Percentiles rank a stretch among this genome's conserved stretches.
Conservation (phyloP, 768 basidiomycete genomes). For the Trametes maxima region DNA sequence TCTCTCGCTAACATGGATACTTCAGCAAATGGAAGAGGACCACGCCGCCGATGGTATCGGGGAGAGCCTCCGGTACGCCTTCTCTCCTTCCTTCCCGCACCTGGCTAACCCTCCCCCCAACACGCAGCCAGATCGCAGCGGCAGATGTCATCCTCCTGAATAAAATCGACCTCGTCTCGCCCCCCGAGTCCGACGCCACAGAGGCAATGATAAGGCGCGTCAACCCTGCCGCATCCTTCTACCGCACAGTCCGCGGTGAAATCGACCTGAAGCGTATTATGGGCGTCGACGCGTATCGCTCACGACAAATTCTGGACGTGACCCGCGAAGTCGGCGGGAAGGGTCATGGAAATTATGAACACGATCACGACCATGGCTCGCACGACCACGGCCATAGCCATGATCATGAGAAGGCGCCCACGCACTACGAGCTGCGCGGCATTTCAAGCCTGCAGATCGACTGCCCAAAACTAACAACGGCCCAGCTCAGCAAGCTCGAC, state of each 20-base stretch:
- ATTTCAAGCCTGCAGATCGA: conserved; percentile 79
- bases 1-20: not conserved
- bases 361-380: conserved; percentile 36
- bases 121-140: conserved; percentile 84
- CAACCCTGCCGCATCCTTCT: conserved; percentile 79
- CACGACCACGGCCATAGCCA: conserved; percentile 40
- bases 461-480: conserved; percentile 57
- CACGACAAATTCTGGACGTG: conserved; percentile 39
- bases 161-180: conserved; percentile 77
- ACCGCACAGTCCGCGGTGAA: conserved; percentile 68
- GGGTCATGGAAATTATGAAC: conserved; percentile 33
- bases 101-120: not conserved
- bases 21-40: conserved; percentile 87
- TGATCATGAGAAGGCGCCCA: conserved; percentile 33
- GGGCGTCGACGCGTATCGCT: conserved; percentile 76
- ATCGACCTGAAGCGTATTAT: conserved; percentile 80
- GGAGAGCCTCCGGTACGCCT: conserved; percentile 75
- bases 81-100: not conserved
- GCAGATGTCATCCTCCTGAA: conserved; percentile 93
- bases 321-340: not conserved
- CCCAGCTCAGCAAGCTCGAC: conserved; percentile 60
- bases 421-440: conserved; percentile 75
- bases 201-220: conserved; percentile 68
- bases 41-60: conserved; percentile 64
- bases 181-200: conserved; percentile 46